Evolutionary conservation across 164 flowering plant genomes (phyloP).

Genomic region (Pachysandra terminalis): DNA sequence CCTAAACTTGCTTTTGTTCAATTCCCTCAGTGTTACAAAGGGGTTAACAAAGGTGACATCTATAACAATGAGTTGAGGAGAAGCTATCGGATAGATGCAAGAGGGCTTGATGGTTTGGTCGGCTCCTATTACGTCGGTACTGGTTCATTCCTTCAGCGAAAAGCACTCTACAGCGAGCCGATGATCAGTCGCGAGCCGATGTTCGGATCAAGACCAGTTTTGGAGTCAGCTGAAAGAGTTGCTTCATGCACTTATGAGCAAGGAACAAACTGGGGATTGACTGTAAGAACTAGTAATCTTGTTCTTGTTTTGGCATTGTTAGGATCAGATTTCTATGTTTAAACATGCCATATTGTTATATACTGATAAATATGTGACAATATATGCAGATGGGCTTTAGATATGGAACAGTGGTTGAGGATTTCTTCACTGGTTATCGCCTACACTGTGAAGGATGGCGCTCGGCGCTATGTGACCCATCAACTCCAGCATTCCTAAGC

Average conservation of each 20-base stretch:
- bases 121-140: constrained; percentile 60
- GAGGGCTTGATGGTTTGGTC: constrained; percentile 53
- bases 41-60: constrained; percentile 42
- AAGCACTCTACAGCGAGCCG: constrained; percentile 41
- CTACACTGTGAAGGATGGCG: constrained; percentile 45
- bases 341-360: too few species aligned
- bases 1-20: constrained; percentile 36
- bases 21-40: constrained; percentile 49
- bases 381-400: constrained; percentile 27
- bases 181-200: too few species aligned
- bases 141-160: constrained; percentile 51
- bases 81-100: constrained; percentile 30
- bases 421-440: constrained; percentile 34
- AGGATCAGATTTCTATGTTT: too few species aligned
- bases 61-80: constrained; percentile 34
- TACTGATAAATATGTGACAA: too few species aligned
- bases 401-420: constrained; percentile 43
- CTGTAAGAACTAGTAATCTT: too few species aligned
- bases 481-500: constrained; percentile 35
- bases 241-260: too few species aligned
- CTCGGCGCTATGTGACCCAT: constrained; percentile 29
- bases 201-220: too few species aligned
- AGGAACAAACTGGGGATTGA: too few species aligned
- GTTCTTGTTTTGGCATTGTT: too few species aligned
- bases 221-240: too few species aligned